These are phyloP conservation scores for Eucalyptus polyanthemos DNA, from an alignment of 345 rosid genomes.

Conservation along the genomic window DNA sequence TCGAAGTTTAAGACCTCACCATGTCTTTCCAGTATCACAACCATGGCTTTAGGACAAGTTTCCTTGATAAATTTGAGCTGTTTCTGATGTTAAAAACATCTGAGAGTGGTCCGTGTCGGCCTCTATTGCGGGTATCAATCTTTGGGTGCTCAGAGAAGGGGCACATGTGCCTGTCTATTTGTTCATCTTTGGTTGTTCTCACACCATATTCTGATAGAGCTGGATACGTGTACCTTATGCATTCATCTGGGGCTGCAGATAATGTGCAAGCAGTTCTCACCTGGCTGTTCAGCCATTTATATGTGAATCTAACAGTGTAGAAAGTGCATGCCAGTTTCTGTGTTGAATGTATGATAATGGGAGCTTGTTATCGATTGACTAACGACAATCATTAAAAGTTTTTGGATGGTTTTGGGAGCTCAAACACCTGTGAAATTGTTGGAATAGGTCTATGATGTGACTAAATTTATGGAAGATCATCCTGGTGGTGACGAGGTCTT, in stretches of 20 bases:
- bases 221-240: background rate
- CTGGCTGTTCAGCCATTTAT: background rate
- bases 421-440: background rate
- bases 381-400: background rate
- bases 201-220: background rate
- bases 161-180: background rate
- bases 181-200: background rate
- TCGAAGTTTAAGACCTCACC: background rate
- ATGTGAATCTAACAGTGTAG: background rate
- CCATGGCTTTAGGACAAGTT: background rate
- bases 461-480: slow-evolving; percentile 74
- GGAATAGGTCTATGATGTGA: slow-evolving; percentile 56
- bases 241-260: background rate
- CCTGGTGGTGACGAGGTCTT: slow-evolving; percentile 81
- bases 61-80: background rate
- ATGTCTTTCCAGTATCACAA: background rate
- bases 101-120: background rate
- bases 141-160: background rate
- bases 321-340: background rate
- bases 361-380: background rate
- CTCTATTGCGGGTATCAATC: background rate
- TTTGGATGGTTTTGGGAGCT: background rate
- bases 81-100: background rate
- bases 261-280: background rate
- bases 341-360: background rate